Percentiles rank a stretch among this genome's conserved stretches.
Conservation (phyloP, 805 yeast genomes). For the Candida khao-thaluensis region DNA sequence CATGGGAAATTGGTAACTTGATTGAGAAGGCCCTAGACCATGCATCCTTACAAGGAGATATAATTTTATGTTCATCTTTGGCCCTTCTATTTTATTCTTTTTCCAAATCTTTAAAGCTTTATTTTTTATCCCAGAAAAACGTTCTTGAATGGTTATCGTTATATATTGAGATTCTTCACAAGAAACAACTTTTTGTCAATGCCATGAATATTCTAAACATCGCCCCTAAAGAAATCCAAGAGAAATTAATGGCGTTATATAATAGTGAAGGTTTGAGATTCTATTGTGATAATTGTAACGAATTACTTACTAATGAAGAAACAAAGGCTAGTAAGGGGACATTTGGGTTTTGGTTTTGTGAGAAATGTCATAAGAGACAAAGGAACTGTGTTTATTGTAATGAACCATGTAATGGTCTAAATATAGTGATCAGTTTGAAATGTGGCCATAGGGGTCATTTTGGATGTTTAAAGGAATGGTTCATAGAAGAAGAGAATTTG, state of each 20-base stretch:
- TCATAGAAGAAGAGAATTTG: slow-evolving; percentile 55
- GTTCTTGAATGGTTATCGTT: slow-evolving; percentile 55
- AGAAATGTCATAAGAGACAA: slow-evolving; percentile 56
- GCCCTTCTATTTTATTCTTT: slow-evolving; percentile 48
- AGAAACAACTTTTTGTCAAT: slow-evolving; percentile 51
- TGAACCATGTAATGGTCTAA: slow-evolving; percentile 71
- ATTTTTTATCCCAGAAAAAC: slow-evolving; percentile 23
- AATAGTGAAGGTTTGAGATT: slow-evolving; percentile 41
- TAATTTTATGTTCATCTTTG: slow-evolving; percentile 57
- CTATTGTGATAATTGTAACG: slow-evolving; percentile 61
- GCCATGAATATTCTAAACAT: slow-evolving; percentile 56
- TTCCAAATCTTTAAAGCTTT: slow-evolving; percentile 18
- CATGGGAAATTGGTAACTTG: slow-evolving; percentile 58
- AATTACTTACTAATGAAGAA: slow-evolving; percentile 57
- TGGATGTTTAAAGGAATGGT: slow-evolving; percentile 79
- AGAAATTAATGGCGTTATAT: slow-evolving; percentile 30
- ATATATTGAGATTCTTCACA: slow-evolving; percentile 54
- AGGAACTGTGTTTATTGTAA: slow-evolving; percentile 78
- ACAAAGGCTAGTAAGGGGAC: slow-evolving; percentile 39
- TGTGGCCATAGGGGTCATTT: slow-evolving; percentile 92
- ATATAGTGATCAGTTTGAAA: slow-evolving; percentile 51
- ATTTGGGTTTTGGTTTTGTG: slow-evolving; percentile 86
- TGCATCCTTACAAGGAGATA: slow-evolving; percentile 61
- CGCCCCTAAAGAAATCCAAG: slow-evolving; percentile 30
- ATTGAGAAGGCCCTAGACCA: slow-evolving; percentile 53